Conservation (phyloP, 1,284 basidiomycete genomes). For the Cryptococcus deneoformans region DNA sequence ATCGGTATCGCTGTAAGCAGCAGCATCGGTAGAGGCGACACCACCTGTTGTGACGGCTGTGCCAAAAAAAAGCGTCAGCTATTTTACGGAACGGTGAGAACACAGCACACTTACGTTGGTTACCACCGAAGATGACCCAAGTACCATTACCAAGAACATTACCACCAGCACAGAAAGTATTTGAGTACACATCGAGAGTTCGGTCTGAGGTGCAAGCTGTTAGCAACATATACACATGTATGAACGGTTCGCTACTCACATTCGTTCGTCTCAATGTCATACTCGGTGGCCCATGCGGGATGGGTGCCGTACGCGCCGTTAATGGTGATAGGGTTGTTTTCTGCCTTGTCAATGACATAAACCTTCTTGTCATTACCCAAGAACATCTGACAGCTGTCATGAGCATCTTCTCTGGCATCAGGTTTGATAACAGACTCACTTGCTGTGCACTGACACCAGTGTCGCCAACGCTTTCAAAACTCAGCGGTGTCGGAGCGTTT, state of each 20-base stretch:
- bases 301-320: conserved; percentile 47
- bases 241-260: conserved; percentile 20
- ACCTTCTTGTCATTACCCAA: conserved; percentile 52
- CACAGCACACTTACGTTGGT: conserved; percentile 64
- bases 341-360: conserved; percentile 54
- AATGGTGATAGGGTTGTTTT: conserved; percentile 59
- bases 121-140: conserved; percentile 55
- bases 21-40: conserved; percentile 34
- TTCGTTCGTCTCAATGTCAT: conserved; percentile 51
- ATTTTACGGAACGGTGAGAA: conserved; percentile 36
- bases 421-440: conserved; percentile 26
- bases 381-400: conserved; percentile 46
- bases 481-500: conserved; percentile 16
- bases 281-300: conserved; percentile 53
- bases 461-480: conserved; percentile 41
- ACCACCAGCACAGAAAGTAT: conserved; percentile 67
- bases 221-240: conserved; percentile 13
- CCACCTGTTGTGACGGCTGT: conserved; percentile 41
- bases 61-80: conserved; percentile 30
- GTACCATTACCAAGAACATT: conserved; percentile 54
- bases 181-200: conserved; percentile 70
- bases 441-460: conserved; percentile 48
- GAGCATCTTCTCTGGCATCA: background rate
- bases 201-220: conserved; percentile 33
- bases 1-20: conserved; percentile 57